Evolutionary conservation across 164 flowering plant genomes (phyloP).

Genomic region (Sedum album): DNA sequence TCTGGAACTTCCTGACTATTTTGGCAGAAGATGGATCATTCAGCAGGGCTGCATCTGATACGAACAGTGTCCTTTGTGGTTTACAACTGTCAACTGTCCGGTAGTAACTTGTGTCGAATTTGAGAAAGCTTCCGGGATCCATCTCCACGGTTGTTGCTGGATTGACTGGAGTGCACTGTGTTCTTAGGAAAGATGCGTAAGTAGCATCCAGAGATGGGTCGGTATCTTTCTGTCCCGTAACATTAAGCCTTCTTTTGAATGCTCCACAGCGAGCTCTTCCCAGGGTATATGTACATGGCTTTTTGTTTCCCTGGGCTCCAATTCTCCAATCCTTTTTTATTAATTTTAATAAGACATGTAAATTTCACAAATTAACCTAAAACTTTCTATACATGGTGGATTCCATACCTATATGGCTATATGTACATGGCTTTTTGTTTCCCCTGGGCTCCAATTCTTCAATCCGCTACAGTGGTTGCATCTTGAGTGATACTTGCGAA

Average conservation of each 20-base stretch:
- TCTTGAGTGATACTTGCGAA: background rate
- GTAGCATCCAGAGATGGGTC: conserved; percentile 29
- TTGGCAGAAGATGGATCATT: conserved; percentile 10
- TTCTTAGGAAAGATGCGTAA: conserved; percentile 22
- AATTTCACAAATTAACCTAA: no score
- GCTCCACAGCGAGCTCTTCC: conserved; percentile 25
- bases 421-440: no score
- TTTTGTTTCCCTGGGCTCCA: no score
- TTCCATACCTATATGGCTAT: no score
- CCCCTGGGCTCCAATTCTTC: no score
- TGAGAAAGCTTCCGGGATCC: conserved; percentile 22
- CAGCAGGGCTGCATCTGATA: conserved; percentile 33
- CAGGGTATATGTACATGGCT: conserved; percentile 24
- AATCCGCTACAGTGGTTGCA: no score
- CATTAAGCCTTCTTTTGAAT: conserved; percentile 32
- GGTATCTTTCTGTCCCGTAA: conserved; percentile 29
- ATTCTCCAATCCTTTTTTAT: no score
- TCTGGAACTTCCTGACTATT: background rate
- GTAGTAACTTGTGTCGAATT: conserved; percentile 26
- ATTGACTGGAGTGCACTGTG: conserved; percentile 18
- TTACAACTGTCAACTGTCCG: background rate
- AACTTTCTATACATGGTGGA: no score
- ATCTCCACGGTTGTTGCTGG: conserved; percentile 17
- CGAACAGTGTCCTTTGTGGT: conserved; percentile 27
- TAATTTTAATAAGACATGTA: no score